These are phyloP conservation scores for Helotiales sp. DNA, from an alignment of 2,329 filamentous ascomycete genomes.

Conservation along the genomic window DNA sequence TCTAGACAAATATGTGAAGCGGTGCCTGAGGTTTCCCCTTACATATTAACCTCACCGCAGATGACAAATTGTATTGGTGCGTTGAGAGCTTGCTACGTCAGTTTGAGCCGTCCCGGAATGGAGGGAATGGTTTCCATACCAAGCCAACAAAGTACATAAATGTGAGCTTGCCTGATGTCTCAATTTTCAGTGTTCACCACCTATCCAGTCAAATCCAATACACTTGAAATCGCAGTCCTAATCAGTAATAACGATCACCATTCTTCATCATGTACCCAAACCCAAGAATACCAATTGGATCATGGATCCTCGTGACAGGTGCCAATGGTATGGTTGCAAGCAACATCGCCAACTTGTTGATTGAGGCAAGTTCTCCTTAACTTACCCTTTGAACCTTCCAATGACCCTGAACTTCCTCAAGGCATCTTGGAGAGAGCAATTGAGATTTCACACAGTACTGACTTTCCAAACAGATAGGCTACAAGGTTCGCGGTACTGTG, in stretches of 20 bases:
- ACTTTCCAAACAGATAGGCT: conserved; percentile 41
- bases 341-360: conserved; percentile 47
- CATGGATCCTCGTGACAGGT: conserved; percentile 49
- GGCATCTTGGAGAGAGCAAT: too few relatives aligned
- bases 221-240: too few relatives aligned
- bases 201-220: background rate
- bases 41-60: background rate
- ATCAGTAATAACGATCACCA: too few relatives aligned
- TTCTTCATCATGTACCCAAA: conserved; percentile 5
- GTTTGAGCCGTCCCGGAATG: too few relatives aligned
- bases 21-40: background rate
- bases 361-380: conserved; percentile 30
- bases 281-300: conserved; percentile 10
- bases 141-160: background rate
- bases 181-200: background rate
- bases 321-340: conserved; percentile 50
- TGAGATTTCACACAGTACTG: background rate
- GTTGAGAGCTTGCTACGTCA: background rate
- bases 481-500: conserved; percentile 52
- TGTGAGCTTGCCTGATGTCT: too few relatives aligned
- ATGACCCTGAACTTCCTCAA: background rate
- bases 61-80: background rate
- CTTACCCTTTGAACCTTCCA: background rate
- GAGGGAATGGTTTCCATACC: too few relatives aligned
- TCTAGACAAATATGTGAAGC: background rate